Evolutionary conservation across 306 rosid genomes (phyloP), one percentile per base, ranked within the genome.

Genomic region (Urtica urens): DNA sequence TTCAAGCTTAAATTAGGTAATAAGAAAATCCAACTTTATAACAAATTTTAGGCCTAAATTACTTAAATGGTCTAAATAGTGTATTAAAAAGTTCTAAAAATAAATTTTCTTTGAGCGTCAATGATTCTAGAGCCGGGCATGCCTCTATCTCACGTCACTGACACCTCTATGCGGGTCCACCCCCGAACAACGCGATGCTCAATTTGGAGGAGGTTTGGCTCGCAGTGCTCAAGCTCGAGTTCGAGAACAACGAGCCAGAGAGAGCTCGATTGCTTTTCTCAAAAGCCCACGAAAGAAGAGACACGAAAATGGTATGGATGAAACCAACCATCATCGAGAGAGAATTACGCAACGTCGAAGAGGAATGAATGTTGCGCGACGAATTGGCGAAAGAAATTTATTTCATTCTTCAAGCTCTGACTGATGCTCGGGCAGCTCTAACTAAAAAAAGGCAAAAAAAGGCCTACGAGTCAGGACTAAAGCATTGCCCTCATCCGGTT

Each of bases 171-270:
- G 19, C 78, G 96, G 35, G 83, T 82, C 29, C 82, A 82, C 59
- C 96, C 82, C 49, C 87, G 75, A 67, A 86, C 64, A 86, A 86
- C 55, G 90, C 94, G 57, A 86, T 82, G 63, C 93, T 90, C 16
- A 79, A 82, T 68, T 86, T 93, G 1, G 96, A 86, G 70, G 96
- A 86, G 63, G 79, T 86, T 63, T 86, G 96, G 94, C 86, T 86
- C 25, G 96, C 96, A 20, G 86, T 90, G 8, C 82, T 86, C 69
- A 86, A 86, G 77, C 81, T 86, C 20, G 96, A 86, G 51, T 82
- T 86, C 59, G 96, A 86, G 76, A 82, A 86, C 49, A 75, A 82
- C 53, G 96, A 86, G 66, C 90, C 90, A 3, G 96, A 82, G 75
- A 79, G 94, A 77, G 96, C 96, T 46, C 81, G 93, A 65, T 74